Conservation (phyloP, 306 rosid species). For the Pachyrhizus erosus region DNA sequence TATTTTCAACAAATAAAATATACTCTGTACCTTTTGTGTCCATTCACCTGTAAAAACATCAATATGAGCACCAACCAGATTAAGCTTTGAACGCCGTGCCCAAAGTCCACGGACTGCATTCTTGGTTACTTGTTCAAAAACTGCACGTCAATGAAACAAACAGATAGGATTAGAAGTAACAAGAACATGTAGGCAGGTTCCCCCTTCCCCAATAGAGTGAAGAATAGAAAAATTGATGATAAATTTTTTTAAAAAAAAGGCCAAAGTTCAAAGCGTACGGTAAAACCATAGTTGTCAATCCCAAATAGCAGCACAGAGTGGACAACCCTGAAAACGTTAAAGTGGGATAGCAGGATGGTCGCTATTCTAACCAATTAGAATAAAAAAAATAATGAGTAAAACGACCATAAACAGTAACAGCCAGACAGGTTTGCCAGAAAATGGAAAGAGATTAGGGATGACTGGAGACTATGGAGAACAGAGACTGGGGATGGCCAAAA, state of each 20-base stretch:
- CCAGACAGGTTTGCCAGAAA: background rate
- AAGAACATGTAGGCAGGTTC: background rate
- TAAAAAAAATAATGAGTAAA: background rate
- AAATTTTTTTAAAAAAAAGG: background rate
- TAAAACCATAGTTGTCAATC: background rate
- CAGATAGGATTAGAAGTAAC: conserved; percentile 6
- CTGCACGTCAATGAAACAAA: conserved; percentile 54
- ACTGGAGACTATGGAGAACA: background rate
- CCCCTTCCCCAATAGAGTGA: conserved; percentile 21
- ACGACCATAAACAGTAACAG: background rate
- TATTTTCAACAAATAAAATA: conserved; percentile 39
- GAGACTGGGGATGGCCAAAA: background rate
- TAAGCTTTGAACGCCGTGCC: conserved; percentile 96
- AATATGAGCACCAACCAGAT: conserved; percentile 97
- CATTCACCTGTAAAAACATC: conserved; percentile 99
- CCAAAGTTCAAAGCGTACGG: conserved; percentile 1
- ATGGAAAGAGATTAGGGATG: background rate
- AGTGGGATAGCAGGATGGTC: background rate
- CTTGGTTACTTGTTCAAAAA: conserved; percentile 97
- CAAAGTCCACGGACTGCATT: conserved; percentile 95
- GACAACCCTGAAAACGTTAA: background rate
- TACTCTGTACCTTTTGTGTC: conserved; percentile 91
- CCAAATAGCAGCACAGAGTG: background rate
- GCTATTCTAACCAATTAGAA: background rate
- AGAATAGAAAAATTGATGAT: background rate